phyloP scores from a whole-genome alignment of 176 grass and related monocot genomes.

The Typha latifolia region DNA sequence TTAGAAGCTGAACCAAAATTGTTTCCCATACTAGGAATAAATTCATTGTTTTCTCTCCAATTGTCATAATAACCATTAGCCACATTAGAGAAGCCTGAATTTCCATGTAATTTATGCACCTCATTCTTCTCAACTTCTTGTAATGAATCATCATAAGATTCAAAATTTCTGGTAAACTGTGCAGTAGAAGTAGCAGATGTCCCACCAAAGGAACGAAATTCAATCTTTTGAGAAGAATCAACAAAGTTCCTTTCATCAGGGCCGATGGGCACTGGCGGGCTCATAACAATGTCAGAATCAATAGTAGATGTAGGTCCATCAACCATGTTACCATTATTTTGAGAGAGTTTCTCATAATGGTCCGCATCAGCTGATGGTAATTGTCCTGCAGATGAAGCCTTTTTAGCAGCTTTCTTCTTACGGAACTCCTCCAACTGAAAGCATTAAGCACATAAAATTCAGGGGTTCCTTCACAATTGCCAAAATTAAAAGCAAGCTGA shows the following conservation, averaged over 20 bases:
- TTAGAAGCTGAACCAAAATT: slow-evolving; percentile 15
- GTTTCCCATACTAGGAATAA: slow-evolving; percentile 15
- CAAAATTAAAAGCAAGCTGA: neutral
- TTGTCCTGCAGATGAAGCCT: slow-evolving; percentile 27
- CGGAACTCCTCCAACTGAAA: slow-evolving; percentile 92
- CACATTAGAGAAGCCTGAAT: slow-evolving; percentile 43
- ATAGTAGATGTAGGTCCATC: slow-evolving; percentile 28
- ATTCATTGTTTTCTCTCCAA: slow-evolving; percentile 34
- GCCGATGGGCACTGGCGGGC: slow-evolving; percentile 9
- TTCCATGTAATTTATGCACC: slow-evolving; percentile 38
- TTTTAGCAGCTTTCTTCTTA: slow-evolving; percentile 67
- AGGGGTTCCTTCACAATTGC: neutral
- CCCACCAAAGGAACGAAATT: slow-evolving; percentile 15
- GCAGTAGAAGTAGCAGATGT: slow-evolving; percentile 3
- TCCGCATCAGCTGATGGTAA: slow-evolving; percentile 20
- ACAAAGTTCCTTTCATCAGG: slow-evolving; percentile 27
- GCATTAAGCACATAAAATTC: neutral
- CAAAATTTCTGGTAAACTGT: slow-evolving; percentile 17
- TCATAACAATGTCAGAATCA: slow-evolving; percentile 11
- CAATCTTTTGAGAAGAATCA: slow-evolving; percentile 21
- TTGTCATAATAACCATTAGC: slow-evolving; percentile 85
- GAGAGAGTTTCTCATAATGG: slow-evolving; percentile 25
- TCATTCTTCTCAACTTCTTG: slow-evolving; percentile 31
- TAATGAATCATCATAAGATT: slow-evolving; percentile 9
- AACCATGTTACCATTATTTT: slow-evolving; percentile 18